phyloP scores from a whole-genome alignment of 2,329 filamentous ascomycete genomes.

The Botrytis fabae region DNA sequence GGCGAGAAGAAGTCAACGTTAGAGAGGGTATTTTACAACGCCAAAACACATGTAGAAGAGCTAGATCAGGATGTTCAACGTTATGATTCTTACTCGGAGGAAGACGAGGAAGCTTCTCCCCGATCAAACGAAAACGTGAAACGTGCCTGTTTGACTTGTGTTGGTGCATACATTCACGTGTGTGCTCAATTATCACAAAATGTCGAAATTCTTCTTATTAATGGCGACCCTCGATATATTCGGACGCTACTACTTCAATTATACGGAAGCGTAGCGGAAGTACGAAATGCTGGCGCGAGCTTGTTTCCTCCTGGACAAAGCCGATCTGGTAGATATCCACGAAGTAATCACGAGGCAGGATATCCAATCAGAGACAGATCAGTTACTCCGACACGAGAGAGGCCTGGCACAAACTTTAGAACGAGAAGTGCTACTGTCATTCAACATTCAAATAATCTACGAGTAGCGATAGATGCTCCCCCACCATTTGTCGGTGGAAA shows the following conservation, averaged over 20 bases:
- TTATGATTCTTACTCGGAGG: slow-evolving; percentile 54
- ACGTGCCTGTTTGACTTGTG: slow-evolving; percentile 61
- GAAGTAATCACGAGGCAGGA: slow-evolving; percentile 49
- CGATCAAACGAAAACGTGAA: slow-evolving; percentile 65
- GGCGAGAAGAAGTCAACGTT: slow-evolving; percentile 62
- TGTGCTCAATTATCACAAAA: slow-evolving; percentile 61
- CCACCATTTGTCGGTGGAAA: slow-evolving; percentile 52
- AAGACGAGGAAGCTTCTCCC: slow-evolving; percentile 49
- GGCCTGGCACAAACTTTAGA: slow-evolving; percentile 43
- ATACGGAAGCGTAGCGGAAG: slow-evolving; percentile 68
- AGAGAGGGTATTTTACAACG: slow-evolving; percentile 68
- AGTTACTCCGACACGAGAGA: slow-evolving; percentile 54
- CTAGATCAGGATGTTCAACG: slow-evolving; percentile 65
- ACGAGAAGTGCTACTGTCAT: slow-evolving; percentile 40
- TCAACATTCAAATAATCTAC: slow-evolving; percentile 43
- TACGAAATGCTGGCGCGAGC: slow-evolving; percentile 46
- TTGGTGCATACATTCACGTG: slow-evolving; percentile 65
- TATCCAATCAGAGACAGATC: slow-evolving; percentile 54
- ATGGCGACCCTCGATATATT: slow-evolving; percentile 66
- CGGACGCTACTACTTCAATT: slow-evolving; percentile 63
- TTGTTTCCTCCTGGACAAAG: slow-evolving; percentile 30
- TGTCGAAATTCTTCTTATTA: slow-evolving; percentile 63
- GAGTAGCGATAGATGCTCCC: slow-evolving; percentile 56
- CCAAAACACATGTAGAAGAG: slow-evolving; percentile 65
- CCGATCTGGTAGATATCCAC: slow-evolving; percentile 24